Evolutionary conservation across 306 rosid species (phyloP), one percentile per base, ranked within the genome.

Genomic region (Alnus glutinosa): DNA sequence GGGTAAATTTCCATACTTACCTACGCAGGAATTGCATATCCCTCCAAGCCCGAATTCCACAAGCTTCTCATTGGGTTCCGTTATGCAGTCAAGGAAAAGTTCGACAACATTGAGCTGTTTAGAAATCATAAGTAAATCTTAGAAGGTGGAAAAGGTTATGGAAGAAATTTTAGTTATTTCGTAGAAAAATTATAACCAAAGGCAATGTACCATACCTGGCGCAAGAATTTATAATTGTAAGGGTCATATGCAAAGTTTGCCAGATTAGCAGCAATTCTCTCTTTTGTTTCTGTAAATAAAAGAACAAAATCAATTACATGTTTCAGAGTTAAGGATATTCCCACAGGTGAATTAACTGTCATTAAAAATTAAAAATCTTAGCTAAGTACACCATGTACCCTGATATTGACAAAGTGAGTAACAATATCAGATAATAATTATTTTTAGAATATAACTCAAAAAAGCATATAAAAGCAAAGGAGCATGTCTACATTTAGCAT

Each of bases 201-300:
- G 69, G 1, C 75, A 74, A 36, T 32, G 71, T 77, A 61, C 51
- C 19, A 44, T 82, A 94, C 98, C 93, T 92, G 93, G 74, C 93
- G 89, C 89, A 90, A 81, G 87, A 85, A 92, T 81, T 76, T 73
- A 75, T 77, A 92, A 64, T 90, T 94, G 89, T 90, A 94, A 74
- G 98, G 98, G 86, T 94, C 97, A 84, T 94, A 94, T 57, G 97
- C 93, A 59, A 94, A 94, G 90, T 94, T 92, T 23, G 94, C 98
- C 84, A 92, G 83, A 82, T 92, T 90, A 51, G 94, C 97, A 75
- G 83, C 89, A 51, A 88, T 71, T 84, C 76, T 92, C 81, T 94
- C 98, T 88, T 81, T 91, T 47, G 88, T 80, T 84, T 87, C 97
- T 92, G 90, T 39, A 80, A 69, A 69, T 52, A 52, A 55, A 81